phyloP scores from a whole-genome alignment of 495 filamentous ascomycete genomes.

The Xylaria longipes region DNA sequence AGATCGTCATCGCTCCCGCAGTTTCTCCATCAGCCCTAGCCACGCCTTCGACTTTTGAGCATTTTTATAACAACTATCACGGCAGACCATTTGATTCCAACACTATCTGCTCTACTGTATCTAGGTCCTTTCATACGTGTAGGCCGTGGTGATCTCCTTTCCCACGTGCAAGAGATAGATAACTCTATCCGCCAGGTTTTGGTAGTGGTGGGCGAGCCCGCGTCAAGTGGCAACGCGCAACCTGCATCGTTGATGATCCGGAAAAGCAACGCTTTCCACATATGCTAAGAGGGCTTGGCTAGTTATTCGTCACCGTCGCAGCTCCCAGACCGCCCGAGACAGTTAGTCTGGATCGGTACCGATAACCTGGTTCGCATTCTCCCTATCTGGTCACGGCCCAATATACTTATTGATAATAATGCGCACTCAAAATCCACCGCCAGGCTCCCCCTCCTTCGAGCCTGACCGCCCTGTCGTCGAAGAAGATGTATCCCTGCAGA shows the following conservation, averaged over 20 bases:
- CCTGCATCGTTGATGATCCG: conserved; percentile 7
- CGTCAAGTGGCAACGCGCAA: conserved; percentile 12
- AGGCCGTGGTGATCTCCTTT: background rate
- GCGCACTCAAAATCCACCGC: conserved; percentile 38
- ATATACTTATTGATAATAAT: conserved; percentile 26
- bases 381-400: background rate
- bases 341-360: background rate
- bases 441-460: conserved; percentile 30
- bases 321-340: conserved; percentile 16
- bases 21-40: conserved; percentile 16
- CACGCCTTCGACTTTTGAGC: background rate
- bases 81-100: background rate
- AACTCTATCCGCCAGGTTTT: background rate
- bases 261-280: conserved; percentile 23
- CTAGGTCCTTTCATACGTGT: background rate
- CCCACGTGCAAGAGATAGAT: background rate
- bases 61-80: background rate
- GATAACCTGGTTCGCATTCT: conserved; percentile 1
- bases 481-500: conserved; percentile 33
- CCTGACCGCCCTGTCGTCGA: conserved; percentile 38
- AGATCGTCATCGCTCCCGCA: conserved; percentile 28
- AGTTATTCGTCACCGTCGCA: conserved; percentile 10
- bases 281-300: conserved; percentile 17
- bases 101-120: background rate
- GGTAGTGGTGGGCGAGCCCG: conserved; percentile 7